Evolutionary conservation across 495 filamentous ascomycete genomes (phyloP).

Genomic region (Lasiosphaeria hispida): DNA sequence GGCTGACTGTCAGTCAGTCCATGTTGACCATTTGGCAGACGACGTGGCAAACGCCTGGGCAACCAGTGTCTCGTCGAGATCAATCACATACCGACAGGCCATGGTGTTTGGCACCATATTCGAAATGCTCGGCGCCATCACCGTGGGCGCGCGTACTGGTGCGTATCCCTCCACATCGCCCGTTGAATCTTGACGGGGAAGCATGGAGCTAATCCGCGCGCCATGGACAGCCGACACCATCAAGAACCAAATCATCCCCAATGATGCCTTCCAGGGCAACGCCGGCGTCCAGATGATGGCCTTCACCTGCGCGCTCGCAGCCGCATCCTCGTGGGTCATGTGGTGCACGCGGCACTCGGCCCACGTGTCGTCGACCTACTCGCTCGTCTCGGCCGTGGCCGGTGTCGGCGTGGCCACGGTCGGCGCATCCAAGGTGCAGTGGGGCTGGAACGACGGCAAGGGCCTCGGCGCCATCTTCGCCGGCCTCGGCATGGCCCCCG

Average conservation of each 20-base stretch:
- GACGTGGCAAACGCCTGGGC: conserved; percentile 80
- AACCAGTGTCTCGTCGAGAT: conserved; percentile 66
- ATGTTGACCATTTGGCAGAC: conserved; percentile 33
- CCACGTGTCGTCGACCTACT: conserved; percentile 68
- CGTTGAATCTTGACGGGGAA: no score
- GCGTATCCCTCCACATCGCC: no score
- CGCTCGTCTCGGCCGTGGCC: conserved; percentile 59
- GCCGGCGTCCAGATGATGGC: conserved; percentile 60
- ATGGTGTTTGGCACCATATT: conserved; percentile 64
- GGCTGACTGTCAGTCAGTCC: not conserved
- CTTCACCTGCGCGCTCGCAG: conserved; percentile 58
- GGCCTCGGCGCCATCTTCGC: conserved; percentile 56
- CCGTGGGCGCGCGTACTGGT: conserved; percentile 57
- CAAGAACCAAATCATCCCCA: conserved; percentile 62
- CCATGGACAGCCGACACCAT: conserved; percentile 55
- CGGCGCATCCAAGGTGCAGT: conserved; percentile 51
- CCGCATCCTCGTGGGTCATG: conserved; percentile 58
- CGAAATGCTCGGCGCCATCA: conserved; percentile 65
- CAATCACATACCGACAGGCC: conserved; percentile 62
- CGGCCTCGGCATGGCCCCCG: conserved; percentile 61
- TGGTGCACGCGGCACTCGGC: conserved; percentile 53
- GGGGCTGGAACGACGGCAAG: conserved; percentile 49
- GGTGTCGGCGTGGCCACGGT: conserved; percentile 63
- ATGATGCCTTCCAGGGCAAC: conserved; percentile 49
- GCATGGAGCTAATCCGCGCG: no score